Percentiles rank a stretch among this genome's conserved stretches.
Evolutionary conservation across 352 stramenopile species (phyloP).

Genomic region (Pythium chondricola): DNA sequence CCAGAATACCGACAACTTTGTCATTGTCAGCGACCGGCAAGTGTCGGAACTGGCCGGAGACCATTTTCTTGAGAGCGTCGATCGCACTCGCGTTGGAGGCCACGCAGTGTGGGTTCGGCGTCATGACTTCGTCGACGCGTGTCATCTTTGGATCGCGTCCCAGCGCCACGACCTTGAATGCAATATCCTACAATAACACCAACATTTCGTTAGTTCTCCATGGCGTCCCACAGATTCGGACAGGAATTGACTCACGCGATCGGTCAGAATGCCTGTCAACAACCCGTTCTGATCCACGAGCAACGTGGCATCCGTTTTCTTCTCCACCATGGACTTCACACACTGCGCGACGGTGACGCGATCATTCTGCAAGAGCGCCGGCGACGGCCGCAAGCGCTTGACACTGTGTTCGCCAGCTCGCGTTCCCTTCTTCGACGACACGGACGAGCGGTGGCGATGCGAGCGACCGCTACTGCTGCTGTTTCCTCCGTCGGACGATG

Average conservation of each 20-base stretch:
- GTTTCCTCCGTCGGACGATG: too few relatives aligned
- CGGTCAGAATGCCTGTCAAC: constrained; percentile 94
- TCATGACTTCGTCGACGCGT: constrained; percentile 91
- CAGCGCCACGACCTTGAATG: constrained; percentile 89
- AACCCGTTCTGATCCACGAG: constrained; percentile 84
- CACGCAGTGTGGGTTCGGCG: constrained; percentile 92
- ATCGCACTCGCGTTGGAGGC: constrained; percentile 89
- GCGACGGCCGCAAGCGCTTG: constrained; percentile 58
- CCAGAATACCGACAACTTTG: constrained; percentile 94
- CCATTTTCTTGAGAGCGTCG: constrained; percentile 96
- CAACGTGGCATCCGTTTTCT: constrained; percentile 90
- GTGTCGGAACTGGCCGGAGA: constrained; percentile 94
- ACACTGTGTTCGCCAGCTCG: constrained; percentile 24
- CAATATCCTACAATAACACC: constrained; percentile 84
- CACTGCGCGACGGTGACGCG: constrained; percentile 63
- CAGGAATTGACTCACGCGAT: constrained; percentile 50
- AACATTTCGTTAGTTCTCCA: too few relatives aligned
- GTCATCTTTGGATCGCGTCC: constrained; percentile 74
- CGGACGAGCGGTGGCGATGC: constrained; percentile 11
- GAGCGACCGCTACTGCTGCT: constrained; percentile 10
- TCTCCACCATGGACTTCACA: constrained; percentile 82
- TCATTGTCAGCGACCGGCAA: constrained; percentile 91
- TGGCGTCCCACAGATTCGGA: neutral
- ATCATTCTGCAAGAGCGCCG: constrained; percentile 68
- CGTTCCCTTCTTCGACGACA: constrained; percentile 9